Base-by-base conservation (phyloP, 2,329 filamentous ascomycete genomes). In the Cladobotryum protrusum region DNA sequence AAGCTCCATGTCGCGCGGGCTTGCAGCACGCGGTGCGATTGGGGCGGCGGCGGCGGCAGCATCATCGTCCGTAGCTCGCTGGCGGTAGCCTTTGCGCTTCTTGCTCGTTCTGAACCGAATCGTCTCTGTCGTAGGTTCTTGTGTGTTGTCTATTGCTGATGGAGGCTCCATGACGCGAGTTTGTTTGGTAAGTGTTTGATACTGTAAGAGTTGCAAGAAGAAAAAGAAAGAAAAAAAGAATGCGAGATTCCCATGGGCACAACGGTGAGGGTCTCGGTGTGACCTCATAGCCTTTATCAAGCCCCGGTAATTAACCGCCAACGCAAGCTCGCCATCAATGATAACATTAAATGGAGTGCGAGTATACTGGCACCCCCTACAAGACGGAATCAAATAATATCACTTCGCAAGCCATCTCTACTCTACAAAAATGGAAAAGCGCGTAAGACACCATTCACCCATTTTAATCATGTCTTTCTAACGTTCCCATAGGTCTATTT, bases 1-100 rank as follows among this genome's bases (percentile, higher is more conserved):
- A 29, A 29, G 24, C 7, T 29, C 24, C 24, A 19, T 41, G 29
- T 49, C 50, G 9, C 24, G 34, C 13, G 32, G n/a, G 12, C 29
- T 50, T 2, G 48, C 42, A 34, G 37, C 50, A 41, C 45, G 40
- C 40, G 47, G 50, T n/a, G 41, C 13, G 20, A 24, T 37, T 37
- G 35, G 47, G 11, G 14, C 19, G 14, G 32, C 35, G 14, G 17
- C 33, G 15, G 41, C 43, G 24, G 24, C 17, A 18, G 12, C 14
- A 12, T 13, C 41, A n/a, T 37, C 36, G 3, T 43, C 50, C 6
- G 20, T 15, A 60, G 63, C 56, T 54, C 78, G 76, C 54, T 79
- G 78, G 43, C 81, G 73, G 55, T 81, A 79, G 5, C 71, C 67
- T 61, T 83, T 83, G 61, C 79, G 73, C 66, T 82, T 84, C 64